phyloP scores from a whole-genome alignment of 306 rosid genomes.

The Vicia faba region DNA sequence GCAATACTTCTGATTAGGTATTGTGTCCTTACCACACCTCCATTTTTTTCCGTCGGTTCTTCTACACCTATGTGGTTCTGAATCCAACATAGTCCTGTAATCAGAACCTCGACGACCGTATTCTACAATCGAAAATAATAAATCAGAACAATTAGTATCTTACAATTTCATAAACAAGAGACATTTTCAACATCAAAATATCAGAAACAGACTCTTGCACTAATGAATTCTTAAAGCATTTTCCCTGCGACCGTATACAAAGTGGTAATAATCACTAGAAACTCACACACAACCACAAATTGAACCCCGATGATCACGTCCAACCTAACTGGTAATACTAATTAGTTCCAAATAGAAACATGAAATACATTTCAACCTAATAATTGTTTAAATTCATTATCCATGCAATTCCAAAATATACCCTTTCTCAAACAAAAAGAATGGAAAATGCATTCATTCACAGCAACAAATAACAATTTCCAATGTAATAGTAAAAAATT shows the following conservation, averaged over 20 bases:
- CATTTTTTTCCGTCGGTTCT: slow-evolving; percentile 97
- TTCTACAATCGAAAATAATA: slow-evolving; percentile 45
- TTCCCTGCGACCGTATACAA: too few species aligned
- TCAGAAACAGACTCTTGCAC: neutral
- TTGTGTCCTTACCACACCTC: slow-evolving; percentile 61
- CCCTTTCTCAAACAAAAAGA: neutral
- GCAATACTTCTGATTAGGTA: slow-evolving; percentile 73
- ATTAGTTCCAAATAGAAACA: slow-evolving; percentile 4
- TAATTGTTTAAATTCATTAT: neutral
- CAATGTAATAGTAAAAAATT: neutral
- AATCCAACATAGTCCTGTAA: slow-evolving; percentile 49
- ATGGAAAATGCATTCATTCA: neutral
- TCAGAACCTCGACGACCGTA: slow-evolving; percentile 43
- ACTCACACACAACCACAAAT: too few species aligned
- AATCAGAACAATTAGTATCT: slow-evolving; percentile 23
- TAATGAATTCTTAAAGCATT: neutral
- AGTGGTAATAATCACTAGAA: too few species aligned
- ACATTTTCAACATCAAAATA: slow-evolving; percentile 2
- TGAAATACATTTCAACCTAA: neutral
- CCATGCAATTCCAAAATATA: neutral
- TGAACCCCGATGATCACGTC: too few species aligned
- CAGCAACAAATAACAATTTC: neutral
- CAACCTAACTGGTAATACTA: too few species aligned
- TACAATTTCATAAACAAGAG: slow-evolving; percentile 8
- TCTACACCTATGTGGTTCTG: slow-evolving; percentile 78